These are phyloP conservation scores for Fomitopsis palustris DNA, from an alignment of 1,284 basidiomycete genomes.

Conservation along the genomic window DNA sequence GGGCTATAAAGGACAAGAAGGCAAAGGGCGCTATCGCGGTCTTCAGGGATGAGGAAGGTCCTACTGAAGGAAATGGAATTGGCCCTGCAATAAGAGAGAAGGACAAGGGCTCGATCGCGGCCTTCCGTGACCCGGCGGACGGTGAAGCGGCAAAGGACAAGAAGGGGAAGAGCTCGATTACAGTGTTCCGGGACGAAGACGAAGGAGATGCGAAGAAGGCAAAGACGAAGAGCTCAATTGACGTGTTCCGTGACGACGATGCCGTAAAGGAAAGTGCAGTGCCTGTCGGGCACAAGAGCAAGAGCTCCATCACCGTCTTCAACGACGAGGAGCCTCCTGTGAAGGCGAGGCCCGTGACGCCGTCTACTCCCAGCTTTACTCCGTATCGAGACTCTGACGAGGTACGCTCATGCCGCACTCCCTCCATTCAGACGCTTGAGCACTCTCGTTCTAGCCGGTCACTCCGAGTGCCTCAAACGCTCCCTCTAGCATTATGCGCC, in stretches of 20 bases:
- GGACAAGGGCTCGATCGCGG: conserved; percentile 12
- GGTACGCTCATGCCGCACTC: conserved; percentile 33
- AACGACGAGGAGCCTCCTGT: conserved; percentile 17
- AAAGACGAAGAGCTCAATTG: conserved; percentile 15
- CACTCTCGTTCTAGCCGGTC: conserved; percentile 21
- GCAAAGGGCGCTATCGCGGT: conserved; percentile 3
- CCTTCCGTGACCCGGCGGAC: conserved; percentile 22
- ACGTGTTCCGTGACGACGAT: conserved; percentile 27
- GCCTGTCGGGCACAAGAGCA: conserved; percentile 17
- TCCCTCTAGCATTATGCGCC: conserved; percentile 60
- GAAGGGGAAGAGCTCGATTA: conserved; percentile 16
- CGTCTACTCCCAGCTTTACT: conserved; percentile 54
- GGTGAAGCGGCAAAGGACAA: conserved; percentile 25
- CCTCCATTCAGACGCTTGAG: not conserved
- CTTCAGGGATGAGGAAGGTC: conserved; percentile 9
- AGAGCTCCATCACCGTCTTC: conserved; percentile 19
- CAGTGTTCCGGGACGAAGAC: conserved; percentile 24
- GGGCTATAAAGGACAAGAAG: conserved; percentile 16
- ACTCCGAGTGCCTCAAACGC: conserved; percentile 19
- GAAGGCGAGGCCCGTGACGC: conserved; percentile 18
- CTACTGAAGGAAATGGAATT: not conserved
- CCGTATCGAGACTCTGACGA: conserved; percentile 60
- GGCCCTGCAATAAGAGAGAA: conserved; percentile 31
- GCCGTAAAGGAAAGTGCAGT: not conserved
- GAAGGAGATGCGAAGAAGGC: conserved; percentile 1